Evolutionary conservation across 140 eudicot species (phyloP).

Genomic region (Oenanthe javanica): DNA sequence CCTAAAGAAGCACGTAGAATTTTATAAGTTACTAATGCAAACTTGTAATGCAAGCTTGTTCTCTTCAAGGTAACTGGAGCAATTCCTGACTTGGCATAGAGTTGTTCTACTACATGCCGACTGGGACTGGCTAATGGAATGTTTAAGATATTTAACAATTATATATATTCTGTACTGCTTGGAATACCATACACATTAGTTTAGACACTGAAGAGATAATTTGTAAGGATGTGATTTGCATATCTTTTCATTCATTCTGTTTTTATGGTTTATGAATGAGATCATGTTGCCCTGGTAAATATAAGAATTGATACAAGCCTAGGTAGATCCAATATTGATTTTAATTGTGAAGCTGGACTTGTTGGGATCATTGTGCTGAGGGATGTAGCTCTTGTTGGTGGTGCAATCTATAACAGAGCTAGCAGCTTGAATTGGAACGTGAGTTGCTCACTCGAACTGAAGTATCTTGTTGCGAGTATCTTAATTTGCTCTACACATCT

Average conservation of each 20-base stretch:
- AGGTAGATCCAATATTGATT: slow-evolving; percentile 3
- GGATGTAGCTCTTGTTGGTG: slow-evolving; percentile 84
- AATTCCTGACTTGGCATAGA: not conserved
- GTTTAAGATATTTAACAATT: not conserved
- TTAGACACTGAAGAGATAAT: not conserved
- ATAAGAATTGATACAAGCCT: not conserved
- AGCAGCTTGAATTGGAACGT: slow-evolving; percentile 70
- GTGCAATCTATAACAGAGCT: slow-evolving; percentile 87
- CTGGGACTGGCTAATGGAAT: not conserved
- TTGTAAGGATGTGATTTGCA: not conserved
- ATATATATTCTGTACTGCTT: not conserved
- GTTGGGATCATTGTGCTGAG: slow-evolving; percentile 82
- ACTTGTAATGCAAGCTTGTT: not conserved
- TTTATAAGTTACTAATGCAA: not conserved
- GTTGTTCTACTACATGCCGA: not conserved
- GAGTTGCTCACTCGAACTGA: slow-evolving; percentile 1
- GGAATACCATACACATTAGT: not conserved
- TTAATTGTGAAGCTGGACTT: slow-evolving; percentile 64
- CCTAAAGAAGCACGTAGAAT: not conserved
- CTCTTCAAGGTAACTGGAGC: not conserved
- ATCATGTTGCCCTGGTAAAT: not conserved
- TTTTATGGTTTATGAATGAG: not conserved
- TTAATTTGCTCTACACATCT: not conserved
- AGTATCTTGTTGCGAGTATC: not conserved
- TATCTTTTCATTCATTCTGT: not conserved